phyloP scores from a whole-genome alignment of 78 protist genomes.

The Salpingoeca rosetta region DNA sequence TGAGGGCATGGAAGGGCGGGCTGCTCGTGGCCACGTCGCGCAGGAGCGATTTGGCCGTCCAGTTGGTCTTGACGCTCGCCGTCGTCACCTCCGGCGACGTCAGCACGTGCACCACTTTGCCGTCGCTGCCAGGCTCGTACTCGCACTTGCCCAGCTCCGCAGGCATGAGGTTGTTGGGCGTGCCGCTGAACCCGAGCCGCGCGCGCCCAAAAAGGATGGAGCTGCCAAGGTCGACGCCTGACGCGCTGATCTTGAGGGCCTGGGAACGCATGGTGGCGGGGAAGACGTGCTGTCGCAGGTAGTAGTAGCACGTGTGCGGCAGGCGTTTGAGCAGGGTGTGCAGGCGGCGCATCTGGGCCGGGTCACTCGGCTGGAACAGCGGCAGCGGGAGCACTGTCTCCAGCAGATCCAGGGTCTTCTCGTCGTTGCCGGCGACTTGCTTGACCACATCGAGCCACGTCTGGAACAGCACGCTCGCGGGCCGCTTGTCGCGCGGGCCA shows the following conservation, averaged over 20 bases:
- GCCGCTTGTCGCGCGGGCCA: conserved; percentile 34
- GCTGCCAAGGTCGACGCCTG: conserved; percentile 63
- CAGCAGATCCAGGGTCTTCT: background rate
- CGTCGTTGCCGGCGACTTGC: background rate
- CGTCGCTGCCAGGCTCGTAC: conserved; percentile 66
- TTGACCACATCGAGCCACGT: background rate
- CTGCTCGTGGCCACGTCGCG: conserved; percentile 16
- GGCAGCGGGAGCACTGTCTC: conserved; percentile 31
- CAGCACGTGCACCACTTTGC: conserved; percentile 40
- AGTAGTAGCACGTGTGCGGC: conserved; percentile 40
- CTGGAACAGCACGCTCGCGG: conserved; percentile 3
- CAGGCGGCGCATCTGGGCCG: conserved; percentile 30
- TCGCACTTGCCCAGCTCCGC: conserved; percentile 56
- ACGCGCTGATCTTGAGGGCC: conserved; percentile 39
- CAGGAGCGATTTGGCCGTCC: conserved; percentile 14
- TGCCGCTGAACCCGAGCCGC: conserved; percentile 63
- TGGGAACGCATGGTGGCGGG: conserved; percentile 42
- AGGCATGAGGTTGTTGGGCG: conserved; percentile 68
- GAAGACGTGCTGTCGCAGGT: conserved; percentile 45
- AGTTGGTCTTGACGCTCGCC: background rate
- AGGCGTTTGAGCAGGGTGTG: conserved; percentile 21
- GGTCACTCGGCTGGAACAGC: conserved; percentile 46
- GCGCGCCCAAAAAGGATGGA: conserved; percentile 31
- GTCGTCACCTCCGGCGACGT: conserved; percentile 26
- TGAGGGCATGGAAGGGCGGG: conserved; percentile 61